phyloP scores from a whole-genome alignment of 257 asterid genomes.

The Gentiana macrophylla region DNA sequence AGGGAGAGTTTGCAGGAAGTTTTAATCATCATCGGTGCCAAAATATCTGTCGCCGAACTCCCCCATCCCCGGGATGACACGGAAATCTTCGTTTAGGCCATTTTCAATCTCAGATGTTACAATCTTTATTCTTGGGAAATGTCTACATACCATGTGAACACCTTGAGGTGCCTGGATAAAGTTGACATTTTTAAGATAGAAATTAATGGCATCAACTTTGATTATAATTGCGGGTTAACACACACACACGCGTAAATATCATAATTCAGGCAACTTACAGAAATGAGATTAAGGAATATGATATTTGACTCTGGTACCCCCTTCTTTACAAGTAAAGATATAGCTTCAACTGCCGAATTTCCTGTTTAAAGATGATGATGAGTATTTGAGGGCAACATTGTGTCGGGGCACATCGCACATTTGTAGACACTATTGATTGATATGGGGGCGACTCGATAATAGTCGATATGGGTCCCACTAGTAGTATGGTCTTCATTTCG shows the following conservation, averaged over 20 bases:
- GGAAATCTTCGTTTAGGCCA: constrained; percentile 74
- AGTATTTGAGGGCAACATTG: too few species aligned
- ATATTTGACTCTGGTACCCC: constrained; percentile 95
- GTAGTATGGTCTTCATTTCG: not conserved
- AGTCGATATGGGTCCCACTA: too few species aligned
- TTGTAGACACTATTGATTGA: too few species aligned
- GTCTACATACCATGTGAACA: constrained; percentile 82
- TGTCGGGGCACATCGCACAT: too few species aligned
- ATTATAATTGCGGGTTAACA: not conserved
- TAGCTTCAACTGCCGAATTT: constrained; percentile 93
- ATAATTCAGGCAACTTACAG: constrained; percentile 38
- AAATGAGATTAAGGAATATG: constrained; percentile 91
- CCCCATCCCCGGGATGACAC: constrained; percentile 97
- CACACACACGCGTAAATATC: not conserved
- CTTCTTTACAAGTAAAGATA: constrained; percentile 71
- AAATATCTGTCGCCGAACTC: constrained; percentile 97
- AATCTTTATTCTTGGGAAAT: constrained; percentile 81
- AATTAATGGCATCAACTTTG: too few species aligned
- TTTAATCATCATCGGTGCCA: constrained; percentile 68
- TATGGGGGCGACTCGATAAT: too few species aligned
- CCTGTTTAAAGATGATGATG: constrained; percentile 29
- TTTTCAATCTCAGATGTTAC: constrained; percentile 98
- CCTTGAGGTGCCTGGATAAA: constrained; percentile 88
- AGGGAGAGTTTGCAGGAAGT: not conserved
- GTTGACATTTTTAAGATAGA: not conserved